phyloP scores from a whole-genome alignment of 2,329 filamentous ascomycete genomes.

The Fusarium xylarioides region DNA sequence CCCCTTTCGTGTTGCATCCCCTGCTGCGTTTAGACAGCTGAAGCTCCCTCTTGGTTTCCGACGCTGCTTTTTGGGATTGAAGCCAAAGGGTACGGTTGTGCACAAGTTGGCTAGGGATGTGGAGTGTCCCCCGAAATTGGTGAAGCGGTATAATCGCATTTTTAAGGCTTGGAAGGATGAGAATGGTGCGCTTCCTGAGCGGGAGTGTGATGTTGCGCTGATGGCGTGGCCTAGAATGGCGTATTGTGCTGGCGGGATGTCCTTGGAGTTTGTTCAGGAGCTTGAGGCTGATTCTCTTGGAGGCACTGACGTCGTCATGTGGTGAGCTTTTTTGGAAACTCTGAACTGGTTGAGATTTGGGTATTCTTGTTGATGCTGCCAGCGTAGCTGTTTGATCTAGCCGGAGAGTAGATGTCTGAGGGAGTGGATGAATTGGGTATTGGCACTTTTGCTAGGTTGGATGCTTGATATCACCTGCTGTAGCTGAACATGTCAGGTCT shows the following conservation, averaged over 20 bases:
- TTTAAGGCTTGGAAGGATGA: background rate
- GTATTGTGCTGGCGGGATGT: background rate
- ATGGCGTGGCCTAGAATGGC: background rate
- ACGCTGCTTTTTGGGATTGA: background rate
- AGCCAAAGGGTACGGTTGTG: background rate
- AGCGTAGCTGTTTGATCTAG: background rate
- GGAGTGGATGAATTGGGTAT: background rate
- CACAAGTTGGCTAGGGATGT: background rate
- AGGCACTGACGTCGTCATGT: background rate
- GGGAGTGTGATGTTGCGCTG: background rate
- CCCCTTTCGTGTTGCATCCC: background rate
- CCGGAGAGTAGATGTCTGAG: background rate
- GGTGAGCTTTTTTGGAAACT: rapidly evolving
- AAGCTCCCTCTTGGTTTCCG: background rate
- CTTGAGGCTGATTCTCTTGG: background rate
- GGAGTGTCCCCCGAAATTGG: background rate
- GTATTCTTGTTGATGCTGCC: background rate
- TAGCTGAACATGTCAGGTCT: background rate
- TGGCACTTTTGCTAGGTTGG: background rate
- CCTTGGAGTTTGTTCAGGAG: background rate
- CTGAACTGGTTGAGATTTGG: background rate
- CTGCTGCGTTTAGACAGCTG: background rate
- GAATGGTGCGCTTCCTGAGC: background rate
- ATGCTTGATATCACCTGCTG: background rate
- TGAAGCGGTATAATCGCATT: background rate